Conservation (phyloP, 495 filamentous ascomycete genomes). For the Physcia stellaris region DNA sequence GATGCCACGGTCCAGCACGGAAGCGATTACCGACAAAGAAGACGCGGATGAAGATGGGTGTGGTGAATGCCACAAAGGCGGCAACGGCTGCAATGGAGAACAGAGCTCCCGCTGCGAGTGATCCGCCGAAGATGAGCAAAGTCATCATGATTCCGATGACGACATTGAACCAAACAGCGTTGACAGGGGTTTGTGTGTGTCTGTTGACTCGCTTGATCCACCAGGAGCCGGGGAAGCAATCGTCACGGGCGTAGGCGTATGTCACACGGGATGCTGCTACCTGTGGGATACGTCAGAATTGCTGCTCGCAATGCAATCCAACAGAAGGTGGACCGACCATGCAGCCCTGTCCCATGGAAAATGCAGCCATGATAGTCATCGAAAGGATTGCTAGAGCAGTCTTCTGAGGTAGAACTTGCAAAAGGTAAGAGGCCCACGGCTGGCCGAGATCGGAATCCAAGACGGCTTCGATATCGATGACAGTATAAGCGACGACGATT, state of each 20-base stretch:
- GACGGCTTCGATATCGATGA: slow-evolving; percentile 48
- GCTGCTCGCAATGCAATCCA: neutral
- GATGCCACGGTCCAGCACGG: slow-evolving; percentile 58
- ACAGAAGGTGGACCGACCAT: slow-evolving; percentile 36
- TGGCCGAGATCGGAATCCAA: slow-evolving; percentile 54
- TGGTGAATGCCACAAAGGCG: slow-evolving; percentile 60
- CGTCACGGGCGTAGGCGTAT: slow-evolving; percentile 70
- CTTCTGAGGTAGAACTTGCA: slow-evolving; percentile 54
- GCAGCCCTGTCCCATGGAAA: slow-evolving; percentile 72
- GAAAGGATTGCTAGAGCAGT: slow-evolving; percentile 51
- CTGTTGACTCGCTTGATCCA: slow-evolving; percentile 55
- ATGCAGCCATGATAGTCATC: slow-evolving; percentile 62
- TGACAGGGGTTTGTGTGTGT: slow-evolving; percentile 57
- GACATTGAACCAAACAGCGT: slow-evolving; percentile 64
- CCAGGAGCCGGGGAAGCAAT: slow-evolving; percentile 54
- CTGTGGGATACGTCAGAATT: slow-evolving; percentile 1
- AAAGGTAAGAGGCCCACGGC: slow-evolving; percentile 62
- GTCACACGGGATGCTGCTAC: slow-evolving; percentile 64
- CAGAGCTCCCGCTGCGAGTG: slow-evolving; percentile 53
- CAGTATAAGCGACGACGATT: slow-evolving; percentile 69
- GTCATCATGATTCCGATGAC: slow-evolving; percentile 49
- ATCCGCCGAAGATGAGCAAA: slow-evolving; percentile 56
- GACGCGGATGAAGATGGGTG: slow-evolving; percentile 60
- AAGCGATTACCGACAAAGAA: slow-evolving; percentile 63
- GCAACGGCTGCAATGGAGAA: slow-evolving; percentile 69